phyloP scores from a whole-genome alignment of 2,329 filamentous ascomycete species.

The Aspergillus clavatus region DNA sequence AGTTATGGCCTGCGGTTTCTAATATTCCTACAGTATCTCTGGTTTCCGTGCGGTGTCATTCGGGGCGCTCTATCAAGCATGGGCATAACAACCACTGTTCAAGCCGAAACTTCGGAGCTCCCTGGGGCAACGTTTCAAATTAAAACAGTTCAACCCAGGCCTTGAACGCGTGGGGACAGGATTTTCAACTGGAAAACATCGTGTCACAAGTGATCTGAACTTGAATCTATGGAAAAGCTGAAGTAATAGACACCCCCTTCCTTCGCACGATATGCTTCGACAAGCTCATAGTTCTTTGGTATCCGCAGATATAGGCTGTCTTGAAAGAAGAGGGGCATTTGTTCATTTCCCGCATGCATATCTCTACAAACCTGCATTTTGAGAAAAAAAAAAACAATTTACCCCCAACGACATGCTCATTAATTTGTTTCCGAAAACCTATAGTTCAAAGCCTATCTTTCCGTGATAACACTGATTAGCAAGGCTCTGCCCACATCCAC shows the following conservation, averaged over 20 bases:
- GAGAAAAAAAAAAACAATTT: constrained; percentile 13
- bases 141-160: constrained; percentile 69
- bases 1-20: neutral
- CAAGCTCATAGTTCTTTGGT: neutral
- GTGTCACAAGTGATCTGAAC: too few species aligned
- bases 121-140: constrained; percentile 93
- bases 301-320: neutral
- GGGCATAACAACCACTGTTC: constrained; percentile 85
- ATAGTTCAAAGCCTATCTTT: constrained; percentile 45
- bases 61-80: constrained; percentile 86
- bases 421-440: constrained; percentile 26
- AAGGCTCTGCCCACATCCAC: constrained; percentile 25
- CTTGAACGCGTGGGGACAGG: constrained; percentile 38
- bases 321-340: constrained; percentile 5
- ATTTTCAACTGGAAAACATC: neutral
- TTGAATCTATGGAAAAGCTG: neutral
- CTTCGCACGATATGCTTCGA: neutral
- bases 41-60: constrained; percentile 91
- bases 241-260: neutral
- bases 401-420: constrained; percentile 13
- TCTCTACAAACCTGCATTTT: constrained; percentile 14
- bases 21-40: constrained; percentile 64
- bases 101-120: constrained; percentile 82
- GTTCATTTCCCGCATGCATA: constrained; percentile 14
- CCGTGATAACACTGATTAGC: constrained; percentile 33